Conservation (phyloP, 371 early-diverging fungal species). For the Mucor piriformis region DNA sequence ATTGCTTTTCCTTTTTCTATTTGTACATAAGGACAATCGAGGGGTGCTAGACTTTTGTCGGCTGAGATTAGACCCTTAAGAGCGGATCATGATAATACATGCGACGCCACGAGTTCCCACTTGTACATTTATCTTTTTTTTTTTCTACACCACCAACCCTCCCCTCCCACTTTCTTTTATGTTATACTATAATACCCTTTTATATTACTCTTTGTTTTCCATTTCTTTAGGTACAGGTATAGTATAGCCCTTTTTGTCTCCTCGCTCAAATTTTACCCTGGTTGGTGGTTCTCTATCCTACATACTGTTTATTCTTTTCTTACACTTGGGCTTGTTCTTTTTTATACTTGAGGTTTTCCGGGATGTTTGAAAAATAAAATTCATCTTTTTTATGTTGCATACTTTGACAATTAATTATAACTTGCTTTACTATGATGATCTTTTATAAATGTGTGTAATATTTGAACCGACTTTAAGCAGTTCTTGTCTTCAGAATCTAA, state of each 20-base stretch:
- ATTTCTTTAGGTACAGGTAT: not conserved
- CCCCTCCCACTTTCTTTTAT: not conserved
- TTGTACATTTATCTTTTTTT: slow-evolving; percentile 2
- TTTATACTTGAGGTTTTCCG: slow-evolving; percentile 3
- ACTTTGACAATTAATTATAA: too few relatives aligned
- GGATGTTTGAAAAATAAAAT: too few relatives aligned
- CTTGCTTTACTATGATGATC: too few relatives aligned
- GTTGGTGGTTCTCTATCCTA: slow-evolving; percentile 12
- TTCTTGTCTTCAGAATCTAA: too few relatives aligned
- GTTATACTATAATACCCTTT: not conserved
- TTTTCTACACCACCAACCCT: slow-evolving; percentile 5
- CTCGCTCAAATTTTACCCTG: not conserved
- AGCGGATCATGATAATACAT: slow-evolving; percentile 53
- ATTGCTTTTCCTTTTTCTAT: slow-evolving; percentile 7
- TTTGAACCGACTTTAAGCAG: too few relatives aligned
- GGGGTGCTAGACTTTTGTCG: slow-evolving; percentile 32
- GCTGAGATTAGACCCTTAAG: slow-evolving; percentile 51
- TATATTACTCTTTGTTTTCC: not conserved
- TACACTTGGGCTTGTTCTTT: slow-evolving; percentile 21
- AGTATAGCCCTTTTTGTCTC: slow-evolving; percentile 9
- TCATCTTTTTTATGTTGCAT: too few relatives aligned
- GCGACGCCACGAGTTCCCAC: slow-evolving; percentile 43
- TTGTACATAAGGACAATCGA: slow-evolving; percentile 31
- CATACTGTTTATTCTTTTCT: not conserved
- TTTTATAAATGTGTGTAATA: too few relatives aligned